A percentile compares a stretch with the other conserved stretches of the same genome.
Evolutionary conservation across 768 basidiomycete genomes (phyloP).

Genomic region (Suillus weaverae): DNA sequence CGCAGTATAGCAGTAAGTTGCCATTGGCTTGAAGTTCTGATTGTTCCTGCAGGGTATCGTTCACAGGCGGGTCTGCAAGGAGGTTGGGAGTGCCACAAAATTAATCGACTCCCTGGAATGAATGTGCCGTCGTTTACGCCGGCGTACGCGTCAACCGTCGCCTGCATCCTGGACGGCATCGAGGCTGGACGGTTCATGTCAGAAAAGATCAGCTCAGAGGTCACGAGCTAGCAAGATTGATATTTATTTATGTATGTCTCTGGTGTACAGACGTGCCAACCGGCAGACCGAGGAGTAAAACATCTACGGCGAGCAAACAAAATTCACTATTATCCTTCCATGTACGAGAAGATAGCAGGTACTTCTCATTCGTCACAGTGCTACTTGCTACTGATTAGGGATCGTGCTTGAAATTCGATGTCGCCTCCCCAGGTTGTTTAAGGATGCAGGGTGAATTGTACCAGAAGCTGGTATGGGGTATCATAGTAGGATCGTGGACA

Average conservation of each 20-base stretch:
- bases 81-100: not conserved
- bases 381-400: not conserved
- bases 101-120: no score
- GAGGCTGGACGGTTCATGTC: no score
- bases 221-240: no score
- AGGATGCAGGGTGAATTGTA: not conserved
- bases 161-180: fast-evolving
- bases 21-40: not conserved
- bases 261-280: no score
- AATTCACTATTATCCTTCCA: not conserved
- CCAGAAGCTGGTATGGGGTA: not conserved
- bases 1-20: not conserved
- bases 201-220: no score
- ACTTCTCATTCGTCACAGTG: not conserved
- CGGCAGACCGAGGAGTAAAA: no score
- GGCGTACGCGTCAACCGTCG: not conserved
- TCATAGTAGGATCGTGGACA: not conserved
- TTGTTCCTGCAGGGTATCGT: not conserved
- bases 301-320: not conserved
- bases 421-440: not conserved
- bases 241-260: no score
- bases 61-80: not conserved
- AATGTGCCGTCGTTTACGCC: not conserved
- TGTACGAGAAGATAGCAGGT: not conserved
- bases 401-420: not conserved